phyloP scores from a whole-genome alignment of 192 early-diverging fungal genomes.

The Phlyctochytrium arcticum region DNA sequence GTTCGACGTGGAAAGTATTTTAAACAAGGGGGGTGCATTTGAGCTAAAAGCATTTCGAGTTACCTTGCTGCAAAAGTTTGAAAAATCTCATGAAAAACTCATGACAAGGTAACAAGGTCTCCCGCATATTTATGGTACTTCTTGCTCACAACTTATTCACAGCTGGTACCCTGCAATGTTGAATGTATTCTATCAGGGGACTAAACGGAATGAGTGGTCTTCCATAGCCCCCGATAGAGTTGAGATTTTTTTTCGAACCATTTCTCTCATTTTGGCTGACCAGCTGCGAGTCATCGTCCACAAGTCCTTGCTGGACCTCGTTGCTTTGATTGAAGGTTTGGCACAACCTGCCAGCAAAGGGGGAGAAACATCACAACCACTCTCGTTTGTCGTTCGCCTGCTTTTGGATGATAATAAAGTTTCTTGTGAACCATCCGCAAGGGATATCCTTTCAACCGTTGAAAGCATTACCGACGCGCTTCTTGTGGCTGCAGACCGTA shows the following conservation, averaged over 20 bases:
- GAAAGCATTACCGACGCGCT: constrained; percentile 44
- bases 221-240: constrained; percentile 47
- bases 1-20: constrained; percentile 46
- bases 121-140: background rate
- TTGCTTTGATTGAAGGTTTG: constrained; percentile 44
- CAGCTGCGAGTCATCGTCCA: constrained; percentile 48
- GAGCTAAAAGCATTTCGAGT: constrained; percentile 51
- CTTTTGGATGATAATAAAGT: constrained; percentile 45
- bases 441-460: constrained; percentile 45
- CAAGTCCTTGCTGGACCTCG: constrained; percentile 45
- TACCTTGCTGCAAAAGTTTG: constrained; percentile 41
- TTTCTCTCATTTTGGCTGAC: constrained; percentile 47
- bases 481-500: constrained; percentile 41
- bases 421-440: constrained; percentile 40
- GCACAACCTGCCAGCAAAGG: constrained; percentile 9
- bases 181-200: constrained; percentile 60
- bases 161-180: constrained; percentile 61
- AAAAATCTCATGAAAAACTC: constrained; percentile 55
- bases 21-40: constrained; percentile 42
- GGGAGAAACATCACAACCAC: constrained; percentile 28
- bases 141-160: background rate
- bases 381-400: constrained; percentile 35
- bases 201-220: constrained; percentile 54
- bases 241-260: constrained; percentile 50
- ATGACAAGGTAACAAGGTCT: constrained; percentile 46